phyloP scores from a whole-genome alignment of 1,284 basidiomycete species.

The Leccinum fuscescens region DNA sequence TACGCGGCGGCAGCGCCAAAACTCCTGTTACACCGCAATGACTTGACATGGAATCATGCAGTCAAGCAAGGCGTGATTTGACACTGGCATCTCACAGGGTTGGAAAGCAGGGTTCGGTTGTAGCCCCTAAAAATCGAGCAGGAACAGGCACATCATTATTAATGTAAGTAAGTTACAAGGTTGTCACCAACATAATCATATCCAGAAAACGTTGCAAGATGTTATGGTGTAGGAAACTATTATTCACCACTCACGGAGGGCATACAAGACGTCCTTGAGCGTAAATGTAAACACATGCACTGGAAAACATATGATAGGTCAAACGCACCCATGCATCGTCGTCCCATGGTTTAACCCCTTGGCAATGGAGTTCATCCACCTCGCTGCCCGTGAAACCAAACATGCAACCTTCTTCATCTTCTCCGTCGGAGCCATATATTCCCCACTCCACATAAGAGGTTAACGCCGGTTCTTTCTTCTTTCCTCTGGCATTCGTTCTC shows the following conservation, averaged over 20 bases:
- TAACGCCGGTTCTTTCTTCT: background rate
- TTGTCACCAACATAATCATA: background rate
- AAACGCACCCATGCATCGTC: constrained; percentile 41
- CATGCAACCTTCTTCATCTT: constrained; percentile 6
- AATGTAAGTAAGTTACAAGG: background rate
- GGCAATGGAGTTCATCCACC: constrained; percentile 36
- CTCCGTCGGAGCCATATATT: constrained; percentile 3
- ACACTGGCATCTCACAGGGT: background rate
- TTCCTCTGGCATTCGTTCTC: background rate
- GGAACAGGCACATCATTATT: background rate
- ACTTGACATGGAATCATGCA: background rate
- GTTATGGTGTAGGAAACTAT: background rate
- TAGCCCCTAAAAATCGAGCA: background rate
- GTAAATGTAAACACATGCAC: background rate
- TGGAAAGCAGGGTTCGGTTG: background rate
- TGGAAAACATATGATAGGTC: background rate
- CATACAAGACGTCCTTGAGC: constrained; percentile 14
- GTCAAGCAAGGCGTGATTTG: background rate
- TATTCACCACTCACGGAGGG: constrained; percentile 1
- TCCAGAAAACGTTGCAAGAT: background rate
- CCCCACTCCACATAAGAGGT: background rate
- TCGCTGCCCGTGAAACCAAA: constrained; percentile 39
- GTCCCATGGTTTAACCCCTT: constrained; percentile 48
- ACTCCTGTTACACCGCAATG: background rate
- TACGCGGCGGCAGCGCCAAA: background rate